phyloP scores from a whole-genome alignment of 1,284 basidiomycete genomes.

The Ustilago trichophora region DNA sequence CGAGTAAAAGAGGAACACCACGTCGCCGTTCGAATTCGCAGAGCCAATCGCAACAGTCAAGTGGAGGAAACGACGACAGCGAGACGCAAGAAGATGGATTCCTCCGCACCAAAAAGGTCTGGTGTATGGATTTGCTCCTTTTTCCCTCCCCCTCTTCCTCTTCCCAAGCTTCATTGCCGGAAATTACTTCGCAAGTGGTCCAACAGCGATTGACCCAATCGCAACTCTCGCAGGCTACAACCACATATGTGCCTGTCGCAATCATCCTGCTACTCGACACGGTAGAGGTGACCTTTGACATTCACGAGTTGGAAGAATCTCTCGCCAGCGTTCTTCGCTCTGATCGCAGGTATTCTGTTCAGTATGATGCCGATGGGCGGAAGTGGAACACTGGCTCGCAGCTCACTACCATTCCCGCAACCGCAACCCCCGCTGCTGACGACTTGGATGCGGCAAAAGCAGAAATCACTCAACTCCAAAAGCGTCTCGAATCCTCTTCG shows the following conservation, averaged over 20 bases:
- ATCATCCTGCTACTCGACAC: conserved; percentile 32
- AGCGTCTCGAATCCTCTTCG: not conserved
- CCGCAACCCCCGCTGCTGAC: too few species aligned
- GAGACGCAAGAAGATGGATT: conserved; percentile 46
- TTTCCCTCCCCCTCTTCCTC: conserved; percentile 5
- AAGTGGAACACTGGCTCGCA: conserved; percentile 13
- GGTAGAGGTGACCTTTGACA: conserved; percentile 21
- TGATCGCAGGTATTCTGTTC: conserved; percentile 19
- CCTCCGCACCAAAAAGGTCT: conserved; percentile 30
- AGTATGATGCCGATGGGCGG: conserved; percentile 24
- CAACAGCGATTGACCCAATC: too few species aligned
- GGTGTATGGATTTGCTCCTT: conserved; percentile 37
- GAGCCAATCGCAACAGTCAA: too few species aligned
- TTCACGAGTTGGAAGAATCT: conserved; percentile 42
- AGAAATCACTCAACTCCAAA: not conserved
- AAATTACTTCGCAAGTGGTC: too few species aligned
- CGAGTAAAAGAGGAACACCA: too few species aligned
- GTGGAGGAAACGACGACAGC: conserved; percentile 34
- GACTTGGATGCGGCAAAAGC: conserved; percentile 3
- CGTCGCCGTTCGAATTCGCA: conserved; percentile 5
- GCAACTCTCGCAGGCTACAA: too few species aligned
- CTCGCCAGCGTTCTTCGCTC: conserved; percentile 12
- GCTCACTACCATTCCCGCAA: too few species aligned
- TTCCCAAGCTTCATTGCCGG: too few species aligned
- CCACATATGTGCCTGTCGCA: too few species aligned